These are phyloP conservation scores for Pseudoscleropodium purum DNA, from an alignment of 225 moss, liverwort and hornwort genomes.

Conservation along the genomic window DNA sequence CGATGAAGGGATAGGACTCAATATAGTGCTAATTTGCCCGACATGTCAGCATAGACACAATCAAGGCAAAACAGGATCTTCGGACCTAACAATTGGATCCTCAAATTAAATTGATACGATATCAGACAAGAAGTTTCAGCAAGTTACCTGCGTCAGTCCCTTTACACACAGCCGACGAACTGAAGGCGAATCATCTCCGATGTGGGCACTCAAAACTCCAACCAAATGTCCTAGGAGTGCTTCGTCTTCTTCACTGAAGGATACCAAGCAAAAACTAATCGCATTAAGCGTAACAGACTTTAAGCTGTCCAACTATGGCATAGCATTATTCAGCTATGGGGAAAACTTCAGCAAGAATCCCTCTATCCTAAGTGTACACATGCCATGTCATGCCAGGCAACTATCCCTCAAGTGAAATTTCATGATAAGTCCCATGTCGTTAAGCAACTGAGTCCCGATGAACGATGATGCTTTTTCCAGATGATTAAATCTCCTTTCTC, in stretches of 20 bases:
- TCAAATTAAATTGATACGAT: not conserved
- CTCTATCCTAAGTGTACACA: not conserved
- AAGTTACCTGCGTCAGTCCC: constrained; percentile 79
- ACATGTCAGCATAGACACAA: not conserved
- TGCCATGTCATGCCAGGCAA: not conserved
- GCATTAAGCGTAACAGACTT: not conserved
- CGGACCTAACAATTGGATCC: not conserved
- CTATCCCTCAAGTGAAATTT: not conserved
- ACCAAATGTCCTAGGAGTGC: constrained; percentile 72
- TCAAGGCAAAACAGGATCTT: not conserved
- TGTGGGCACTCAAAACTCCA: constrained; percentile 90
- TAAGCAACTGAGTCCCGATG: not conserved
- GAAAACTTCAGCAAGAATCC: not conserved
- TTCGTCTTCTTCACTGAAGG: constrained; percentile 75
- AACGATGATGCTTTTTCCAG: not conserved
- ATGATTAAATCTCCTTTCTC: not conserved
- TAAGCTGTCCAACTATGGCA: not conserved
- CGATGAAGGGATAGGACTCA: not conserved
- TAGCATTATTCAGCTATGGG: not conserved
- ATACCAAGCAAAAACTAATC: not conserved
- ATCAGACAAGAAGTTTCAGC: not conserved
- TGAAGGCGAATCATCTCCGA: constrained; percentile 84
- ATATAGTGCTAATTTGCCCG: not conserved
- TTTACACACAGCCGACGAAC: constrained; percentile 87
- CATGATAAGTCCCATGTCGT: not conserved